Percentiles rank a stretch among this genome's conserved stretches.
These are phyloP conservation scores for Hypoxylon intermedium DNA, from an alignment of 495 filamentous ascomycete species.

Conservation along the genomic window DNA sequence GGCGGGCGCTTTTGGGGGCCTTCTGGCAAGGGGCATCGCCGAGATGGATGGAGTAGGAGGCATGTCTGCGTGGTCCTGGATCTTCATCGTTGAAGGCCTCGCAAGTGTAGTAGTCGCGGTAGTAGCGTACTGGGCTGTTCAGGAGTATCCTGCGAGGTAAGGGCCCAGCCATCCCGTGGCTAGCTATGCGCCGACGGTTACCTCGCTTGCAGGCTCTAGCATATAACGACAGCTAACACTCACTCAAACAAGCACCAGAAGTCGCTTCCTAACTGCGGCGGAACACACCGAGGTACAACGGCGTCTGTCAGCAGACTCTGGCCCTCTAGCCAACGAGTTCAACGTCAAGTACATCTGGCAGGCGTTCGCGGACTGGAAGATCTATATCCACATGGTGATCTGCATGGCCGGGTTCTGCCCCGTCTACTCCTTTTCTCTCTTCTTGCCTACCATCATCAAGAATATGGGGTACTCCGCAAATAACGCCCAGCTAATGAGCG, in stretches of 20 bases:
- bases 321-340: slow-evolving; percentile 74
- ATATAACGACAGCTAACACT: too few species aligned
- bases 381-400: slow-evolving; percentile 60
- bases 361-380: slow-evolving; percentile 70
- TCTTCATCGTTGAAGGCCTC: slow-evolving; percentile 70
- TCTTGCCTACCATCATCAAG: slow-evolving; percentile 68
- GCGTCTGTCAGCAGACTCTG: slow-evolving; percentile 60
- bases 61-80: slow-evolving; percentile 46
- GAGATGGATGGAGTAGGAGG: slow-evolving; percentile 68
- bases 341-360: slow-evolving; percentile 72
- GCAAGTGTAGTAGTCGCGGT: slow-evolving; percentile 54
- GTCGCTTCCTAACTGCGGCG: slow-evolving; percentile 57
- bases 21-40: slow-evolving; percentile 68
- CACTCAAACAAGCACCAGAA: too few species aligned
- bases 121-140: slow-evolving; percentile 59
- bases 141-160: slow-evolving; percentile 64
- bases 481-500: slow-evolving; percentile 64
- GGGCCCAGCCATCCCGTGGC: slow-evolving; percentile 6
- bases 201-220: too few species aligned
- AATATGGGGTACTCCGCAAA: slow-evolving; percentile 65
- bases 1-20: slow-evolving; percentile 71
- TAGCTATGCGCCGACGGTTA: too few species aligned
- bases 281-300: slow-evolving; percentile 59
- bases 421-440: slow-evolving; percentile 69
- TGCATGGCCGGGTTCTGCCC: slow-evolving; percentile 49